Conservation (phyloP, 352 stramenopile genomes). For the Plasmopara viticola region DNA sequence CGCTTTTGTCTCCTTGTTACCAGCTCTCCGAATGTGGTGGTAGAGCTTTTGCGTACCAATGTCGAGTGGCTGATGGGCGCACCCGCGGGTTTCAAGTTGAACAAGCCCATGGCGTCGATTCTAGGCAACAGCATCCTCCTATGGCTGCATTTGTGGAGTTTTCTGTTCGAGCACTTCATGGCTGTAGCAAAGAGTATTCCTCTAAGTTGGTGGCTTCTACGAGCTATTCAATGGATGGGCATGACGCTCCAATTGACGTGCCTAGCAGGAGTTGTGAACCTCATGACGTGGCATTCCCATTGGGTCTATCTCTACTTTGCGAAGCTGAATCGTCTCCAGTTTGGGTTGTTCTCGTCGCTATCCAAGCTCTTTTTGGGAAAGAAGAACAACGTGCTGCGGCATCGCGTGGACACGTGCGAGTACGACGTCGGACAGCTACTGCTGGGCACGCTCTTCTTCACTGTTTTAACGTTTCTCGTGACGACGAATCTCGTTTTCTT, state of each 20-base stretch:
- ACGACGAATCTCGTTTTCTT: constrained; percentile 93
- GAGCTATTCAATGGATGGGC: constrained; percentile 30
- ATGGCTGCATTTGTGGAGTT: constrained; percentile 74
- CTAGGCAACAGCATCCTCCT: constrained; percentile 79
- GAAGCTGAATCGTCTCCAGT: constrained; percentile 79
- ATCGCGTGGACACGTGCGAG: constrained; percentile 90
- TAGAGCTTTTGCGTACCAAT: constrained; percentile 43
- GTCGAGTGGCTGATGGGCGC: constrained; percentile 73
- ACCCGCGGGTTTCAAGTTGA: constrained; percentile 83
- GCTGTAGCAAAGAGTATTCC: not conserved
- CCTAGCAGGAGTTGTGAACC: constrained; percentile 60
- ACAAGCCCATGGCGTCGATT: constrained; percentile 82
- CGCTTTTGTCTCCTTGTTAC: not conserved
- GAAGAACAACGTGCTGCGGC: constrained; percentile 91
- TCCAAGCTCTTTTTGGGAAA: constrained; percentile 92
- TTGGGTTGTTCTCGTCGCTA: constrained; percentile 73
- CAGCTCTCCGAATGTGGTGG: constrained; percentile 29
- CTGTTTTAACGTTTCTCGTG: constrained; percentile 89
- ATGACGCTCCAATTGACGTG: constrained; percentile 69
- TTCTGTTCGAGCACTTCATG: constrained; percentile 30
- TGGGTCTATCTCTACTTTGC: constrained; percentile 85
- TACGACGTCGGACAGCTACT: constrained; percentile 89
- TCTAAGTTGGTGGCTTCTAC: constrained; percentile 9
- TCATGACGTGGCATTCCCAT: constrained; percentile 82
- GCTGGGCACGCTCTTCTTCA: constrained; percentile 91